Evolutionary conservation across 2,329 filamentous ascomycete genomes (phyloP).

Genomic region (Claviceps sp.): DNA sequence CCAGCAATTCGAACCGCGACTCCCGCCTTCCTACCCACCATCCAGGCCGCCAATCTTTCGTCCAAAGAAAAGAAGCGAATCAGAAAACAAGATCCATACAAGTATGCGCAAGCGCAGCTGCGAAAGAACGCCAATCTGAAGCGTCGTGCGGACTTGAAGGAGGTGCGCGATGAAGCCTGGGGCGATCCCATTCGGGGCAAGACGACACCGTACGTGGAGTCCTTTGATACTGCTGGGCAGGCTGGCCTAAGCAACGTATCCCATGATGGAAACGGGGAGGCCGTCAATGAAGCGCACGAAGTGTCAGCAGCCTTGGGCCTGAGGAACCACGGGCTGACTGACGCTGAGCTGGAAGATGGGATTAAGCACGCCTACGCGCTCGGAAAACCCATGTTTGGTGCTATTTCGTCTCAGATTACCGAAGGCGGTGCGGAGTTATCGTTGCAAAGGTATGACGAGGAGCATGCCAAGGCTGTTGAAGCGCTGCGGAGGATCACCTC

Average conservation of each 20-base stretch:
- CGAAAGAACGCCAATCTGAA: conserved; percentile 73
- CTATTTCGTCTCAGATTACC: conserved; percentile 25
- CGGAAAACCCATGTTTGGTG: conserved; percentile 40
- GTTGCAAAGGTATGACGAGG: conserved; percentile 32
- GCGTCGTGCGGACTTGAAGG: conserved; percentile 55
- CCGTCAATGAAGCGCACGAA: conserved; percentile 23
- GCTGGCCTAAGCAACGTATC: conserved; percentile 20
- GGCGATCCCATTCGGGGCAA: conserved; percentile 73
- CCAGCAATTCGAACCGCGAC: conserved; percentile 32
- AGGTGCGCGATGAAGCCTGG: conserved; percentile 48
- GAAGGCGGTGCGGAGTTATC: conserved; percentile 24
- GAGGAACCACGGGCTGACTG: conserved; percentile 65
- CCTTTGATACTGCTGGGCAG: conserved; percentile 55
- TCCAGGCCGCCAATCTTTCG: conserved; percentile 52
- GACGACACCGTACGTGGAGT: conserved; percentile 70
- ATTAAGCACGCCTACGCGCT: conserved; percentile 55
- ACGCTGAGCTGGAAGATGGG: conserved; percentile 52
- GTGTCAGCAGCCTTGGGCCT: conserved; percentile 37
- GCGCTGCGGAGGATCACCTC: conserved; percentile 70
- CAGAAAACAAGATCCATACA: conserved; percentile 67
- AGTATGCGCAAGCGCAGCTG: conserved; percentile 66
- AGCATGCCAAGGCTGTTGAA: conserved; percentile 55
- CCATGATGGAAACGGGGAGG: conserved; percentile 28
- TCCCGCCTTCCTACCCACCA: conserved; percentile 41
- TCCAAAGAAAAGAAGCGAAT: conserved; percentile 50